A percentile compares a stretch with the other conserved stretches of the same genome.
Conservation (phyloP, 495 filamentous ascomycete species). For the Penicillium canariense region DNA sequence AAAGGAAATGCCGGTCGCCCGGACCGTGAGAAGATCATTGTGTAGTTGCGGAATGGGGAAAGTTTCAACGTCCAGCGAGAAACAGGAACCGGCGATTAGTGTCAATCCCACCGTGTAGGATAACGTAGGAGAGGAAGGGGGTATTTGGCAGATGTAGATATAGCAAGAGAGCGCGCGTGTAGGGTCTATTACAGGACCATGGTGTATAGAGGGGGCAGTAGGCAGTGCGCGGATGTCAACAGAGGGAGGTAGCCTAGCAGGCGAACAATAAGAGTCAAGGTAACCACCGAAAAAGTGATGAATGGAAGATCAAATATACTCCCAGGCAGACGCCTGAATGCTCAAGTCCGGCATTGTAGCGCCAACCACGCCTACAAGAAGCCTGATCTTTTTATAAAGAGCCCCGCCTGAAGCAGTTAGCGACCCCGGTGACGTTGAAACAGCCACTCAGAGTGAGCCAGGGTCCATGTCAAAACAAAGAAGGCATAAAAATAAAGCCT, state of each 20-base stretch:
- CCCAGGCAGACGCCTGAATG: background rate
- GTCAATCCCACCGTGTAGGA: too few relatives aligned
- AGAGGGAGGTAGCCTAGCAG: slow-evolving; percentile 7
- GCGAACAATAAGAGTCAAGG: slow-evolving; percentile 2
- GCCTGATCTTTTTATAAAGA: slow-evolving; percentile 14
- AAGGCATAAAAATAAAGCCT: slow-evolving; percentile 18
- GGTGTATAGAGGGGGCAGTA: slow-evolving; percentile 14
- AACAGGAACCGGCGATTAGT: background rate
- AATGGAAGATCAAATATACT: slow-evolving; percentile 12
- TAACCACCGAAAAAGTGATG: background rate
- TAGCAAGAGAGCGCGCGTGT: background rate
- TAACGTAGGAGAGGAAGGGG: background rate
- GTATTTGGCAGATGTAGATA: too few relatives aligned
- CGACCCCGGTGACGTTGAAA: slow-evolving; percentile 7
- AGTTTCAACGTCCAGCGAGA: slow-evolving; percentile 6
- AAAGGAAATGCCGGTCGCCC: slow-evolving; percentile 40
- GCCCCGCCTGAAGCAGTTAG: slow-evolving; percentile 11
- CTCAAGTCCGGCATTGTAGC: slow-evolving; percentile 9
- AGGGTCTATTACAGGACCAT: slow-evolving; percentile 1
- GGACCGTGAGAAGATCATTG: slow-evolving; percentile 35
- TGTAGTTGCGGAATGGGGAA: background rate
- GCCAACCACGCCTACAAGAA: slow-evolving; percentile 10
- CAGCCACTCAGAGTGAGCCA: slow-evolving; percentile 16
- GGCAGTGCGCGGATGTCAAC: slow-evolving; percentile 13
- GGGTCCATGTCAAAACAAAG: slow-evolving; percentile 18